These are phyloP conservation scores for Epichloe scottii DNA, from an alignment of 2,329 filamentous ascomycete genomes.

Conservation along the genomic window DNA sequence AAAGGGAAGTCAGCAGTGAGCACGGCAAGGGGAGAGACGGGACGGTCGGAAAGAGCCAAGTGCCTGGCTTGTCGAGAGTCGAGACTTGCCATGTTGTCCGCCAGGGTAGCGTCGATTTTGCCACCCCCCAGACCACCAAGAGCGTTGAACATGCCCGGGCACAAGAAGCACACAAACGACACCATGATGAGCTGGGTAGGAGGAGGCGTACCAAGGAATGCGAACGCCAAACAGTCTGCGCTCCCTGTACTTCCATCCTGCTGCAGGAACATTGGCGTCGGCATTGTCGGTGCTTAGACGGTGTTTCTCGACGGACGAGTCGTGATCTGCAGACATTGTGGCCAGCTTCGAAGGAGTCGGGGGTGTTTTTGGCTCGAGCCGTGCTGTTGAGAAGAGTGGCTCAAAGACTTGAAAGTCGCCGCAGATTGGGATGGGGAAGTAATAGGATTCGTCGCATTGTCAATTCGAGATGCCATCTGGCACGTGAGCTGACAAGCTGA, in stretches of 20 bases:
- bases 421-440: too few relatives aligned
- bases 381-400: too few relatives aligned
- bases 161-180: conserved; percentile 41
- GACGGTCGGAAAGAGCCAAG: not conserved
- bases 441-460: too few relatives aligned
- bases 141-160: conserved; percentile 62
- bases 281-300: not conserved
- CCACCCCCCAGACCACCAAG: conserved; percentile 51
- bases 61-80: too few relatives aligned
- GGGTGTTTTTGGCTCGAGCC: too few relatives aligned
- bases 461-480: too few relatives aligned
- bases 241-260: conserved; percentile 47
- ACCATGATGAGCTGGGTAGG: conserved; percentile 60
- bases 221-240: conserved; percentile 34
- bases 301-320: not conserved
- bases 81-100: conserved; percentile 18
- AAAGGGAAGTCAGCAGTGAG: not conserved
- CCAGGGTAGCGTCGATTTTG: conserved; percentile 33
- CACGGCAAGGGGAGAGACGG: not conserved
- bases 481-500: too few relatives aligned
- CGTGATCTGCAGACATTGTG: conserved; percentile 1
- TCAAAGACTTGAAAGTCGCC: too few relatives aligned
- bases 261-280: conserved; percentile 22
- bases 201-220: conserved; percentile 59
- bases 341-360: not conserved